phyloP scores from a whole-genome alignment of 2,329 filamentous ascomycete genomes.

The Pseudocercospora fuligena region DNA sequence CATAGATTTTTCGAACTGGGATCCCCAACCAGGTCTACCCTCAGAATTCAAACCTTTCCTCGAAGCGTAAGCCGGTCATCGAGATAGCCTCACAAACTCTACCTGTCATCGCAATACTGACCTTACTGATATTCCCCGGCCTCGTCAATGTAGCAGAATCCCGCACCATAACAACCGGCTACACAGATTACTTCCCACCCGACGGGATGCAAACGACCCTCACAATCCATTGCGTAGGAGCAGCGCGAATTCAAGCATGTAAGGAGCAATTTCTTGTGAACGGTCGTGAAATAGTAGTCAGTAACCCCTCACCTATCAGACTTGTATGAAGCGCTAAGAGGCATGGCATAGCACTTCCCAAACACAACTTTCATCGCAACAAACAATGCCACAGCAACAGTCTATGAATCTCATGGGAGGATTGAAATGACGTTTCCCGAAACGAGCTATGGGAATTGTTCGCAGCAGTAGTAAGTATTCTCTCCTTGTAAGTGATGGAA shows the following conservation, averaged over 20 bases:
- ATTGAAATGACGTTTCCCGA: slow-evolving; percentile 14
- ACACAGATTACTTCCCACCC: slow-evolving; percentile 21
- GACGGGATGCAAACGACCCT: slow-evolving; percentile 19
- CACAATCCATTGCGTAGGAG: slow-evolving; percentile 17
- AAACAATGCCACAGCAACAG: slow-evolving; percentile 14
- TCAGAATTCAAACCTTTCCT: not conserved
- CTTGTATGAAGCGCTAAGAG: not conserved
- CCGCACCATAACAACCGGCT: slow-evolving; percentile 15
- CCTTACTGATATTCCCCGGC: not conserved
- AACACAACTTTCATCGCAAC: slow-evolving; percentile 12
- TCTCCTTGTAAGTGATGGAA: not conserved
- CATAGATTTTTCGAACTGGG: not conserved
- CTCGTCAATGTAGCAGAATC: slow-evolving; percentile 15
- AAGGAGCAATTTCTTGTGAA: slow-evolving; percentile 13
- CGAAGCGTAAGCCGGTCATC: not conserved
- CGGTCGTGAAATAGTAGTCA: slow-evolving; percentile 8
- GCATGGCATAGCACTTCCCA: slow-evolving; percentile 13
- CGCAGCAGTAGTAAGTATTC: slow-evolving; percentile 22
- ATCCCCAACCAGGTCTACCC: not conserved
- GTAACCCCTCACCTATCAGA: not conserved
- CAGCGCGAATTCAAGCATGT: slow-evolving; percentile 9
- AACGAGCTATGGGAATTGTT: slow-evolving; percentile 11
- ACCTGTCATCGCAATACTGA: not conserved
- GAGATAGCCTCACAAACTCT: not conserved
- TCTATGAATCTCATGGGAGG: slow-evolving; percentile 15